phyloP scores from a whole-genome alignment of 345 rosid genomes.

The Turnera subulata region DNA sequence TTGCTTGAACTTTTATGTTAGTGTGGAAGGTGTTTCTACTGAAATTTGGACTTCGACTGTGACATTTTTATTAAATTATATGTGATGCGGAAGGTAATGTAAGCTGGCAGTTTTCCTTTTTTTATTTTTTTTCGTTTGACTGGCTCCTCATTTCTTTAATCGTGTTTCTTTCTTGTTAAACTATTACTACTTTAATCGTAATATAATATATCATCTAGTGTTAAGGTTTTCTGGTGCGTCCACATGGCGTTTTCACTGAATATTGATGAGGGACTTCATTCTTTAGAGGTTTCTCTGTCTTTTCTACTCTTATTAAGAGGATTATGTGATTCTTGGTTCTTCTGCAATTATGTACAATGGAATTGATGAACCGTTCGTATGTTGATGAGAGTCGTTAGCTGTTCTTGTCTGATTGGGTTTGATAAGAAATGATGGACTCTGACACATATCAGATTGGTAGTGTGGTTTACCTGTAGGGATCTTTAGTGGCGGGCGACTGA shows the following conservation, averaged over 20 bases:
- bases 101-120: background rate
- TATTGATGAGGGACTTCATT: too few species aligned
- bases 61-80: background rate
- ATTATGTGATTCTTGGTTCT: too few species aligned
- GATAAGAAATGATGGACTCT: too few species aligned
- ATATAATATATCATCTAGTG: background rate
- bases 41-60: background rate
- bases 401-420: too few species aligned
- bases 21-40: constrained; percentile 1
- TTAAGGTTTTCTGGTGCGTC: background rate
- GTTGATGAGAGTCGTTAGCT: too few species aligned
- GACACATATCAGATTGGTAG: too few species aligned
- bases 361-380: too few species aligned
- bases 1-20: background rate
- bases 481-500: background rate
- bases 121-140: background rate
- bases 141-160: background rate
- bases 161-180: background rate
- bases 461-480: background rate
- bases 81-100: background rate
- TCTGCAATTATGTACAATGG: too few species aligned
- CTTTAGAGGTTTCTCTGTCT: too few species aligned
- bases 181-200: background rate
- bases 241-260: too few species aligned
- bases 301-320: too few species aligned